Evolutionary conservation across 2,329 filamentous ascomycete genomes (phyloP), one percentile per base, ranked within the genome.

Genomic region (Phoma sp.): DNA sequence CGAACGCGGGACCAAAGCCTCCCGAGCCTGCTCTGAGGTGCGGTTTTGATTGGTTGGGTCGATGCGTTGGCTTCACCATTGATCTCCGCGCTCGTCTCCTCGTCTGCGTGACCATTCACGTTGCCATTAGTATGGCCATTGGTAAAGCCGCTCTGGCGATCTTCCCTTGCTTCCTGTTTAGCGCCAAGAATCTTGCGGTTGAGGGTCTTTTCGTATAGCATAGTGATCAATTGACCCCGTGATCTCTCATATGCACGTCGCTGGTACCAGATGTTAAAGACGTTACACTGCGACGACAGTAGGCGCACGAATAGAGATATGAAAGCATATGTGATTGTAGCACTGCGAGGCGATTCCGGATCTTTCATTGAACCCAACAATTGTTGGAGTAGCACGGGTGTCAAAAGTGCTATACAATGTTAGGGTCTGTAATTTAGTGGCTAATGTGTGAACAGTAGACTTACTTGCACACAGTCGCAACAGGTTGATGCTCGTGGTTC

Each of bases 181-280:
- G 66, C 32, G 60, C 74, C 54, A 43, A 66, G 36, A 39, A 65
- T 84, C 72, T 91, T 91, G 6, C 89, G 78, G 9, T 84, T 83
- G 11, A 91, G 72, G 0, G 88, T 89, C 73, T 93, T 93, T 65
- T 92, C 89, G 65, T 91, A 92, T 11, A 93, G 81, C 84, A 91
- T 92, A 14, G 90, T 93, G 53, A 93, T 89, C 83, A 93, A 85
- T 74, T 96, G 92, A 4, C 92, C 92, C 40, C 92, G 81, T 5
- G 89, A 92, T 53, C 92, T 80, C 72, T 96, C 92, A 64, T 96
- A 96, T 23, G 85, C 85, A 55, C 93, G 86, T 60, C 92, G 84
- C n/a, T 87, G 86, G 67, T 89, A 96, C 92, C 92, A 96, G 0
- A 92, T 77, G 20, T 79, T 85, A 64, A 93, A 85, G 0, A 92